Evolutionary conservation across 257 asterid species (phyloP).

Genomic region (Solanum chilense): DNA sequence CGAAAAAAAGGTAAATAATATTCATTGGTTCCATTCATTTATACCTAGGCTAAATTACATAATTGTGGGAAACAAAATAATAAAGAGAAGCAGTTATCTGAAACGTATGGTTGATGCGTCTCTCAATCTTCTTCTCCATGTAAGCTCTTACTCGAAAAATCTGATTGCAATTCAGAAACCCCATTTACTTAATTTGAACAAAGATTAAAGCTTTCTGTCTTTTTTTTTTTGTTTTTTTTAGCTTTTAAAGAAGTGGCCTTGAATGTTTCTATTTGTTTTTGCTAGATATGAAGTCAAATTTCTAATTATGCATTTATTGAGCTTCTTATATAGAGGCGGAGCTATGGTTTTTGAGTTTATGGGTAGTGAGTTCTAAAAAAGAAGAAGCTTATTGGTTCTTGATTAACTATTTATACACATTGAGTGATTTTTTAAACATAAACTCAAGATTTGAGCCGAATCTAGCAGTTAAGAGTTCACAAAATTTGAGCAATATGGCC

Average conservation of each 20-base stretch:
- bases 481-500: background rate
- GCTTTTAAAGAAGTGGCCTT: background rate
- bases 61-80: background rate
- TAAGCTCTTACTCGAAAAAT: slow-evolving; percentile 12
- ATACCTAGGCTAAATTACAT: background rate
- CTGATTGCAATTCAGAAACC: background rate
- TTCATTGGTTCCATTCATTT: background rate
- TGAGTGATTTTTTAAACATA: background rate
- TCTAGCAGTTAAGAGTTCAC: background rate
- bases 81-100: background rate
- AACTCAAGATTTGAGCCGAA: background rate
- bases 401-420: background rate
- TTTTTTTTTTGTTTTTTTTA: too few relatives aligned
- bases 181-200: background rate
- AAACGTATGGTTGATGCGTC: background rate
- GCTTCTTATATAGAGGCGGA: background rate
- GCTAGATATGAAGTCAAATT: background rate
- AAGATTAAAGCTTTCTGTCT: background rate
- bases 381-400: background rate
- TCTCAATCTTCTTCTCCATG: slow-evolving; percentile 25
- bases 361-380: background rate
- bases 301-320: background rate
- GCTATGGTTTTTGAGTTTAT: background rate
- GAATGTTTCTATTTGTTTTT: background rate
- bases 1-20: too few relatives aligned